Evolutionary conservation across 345 rosid genomes (phyloP), one percentile per base, ranked within the genome.

Genomic region (Punica granatum): DNA sequence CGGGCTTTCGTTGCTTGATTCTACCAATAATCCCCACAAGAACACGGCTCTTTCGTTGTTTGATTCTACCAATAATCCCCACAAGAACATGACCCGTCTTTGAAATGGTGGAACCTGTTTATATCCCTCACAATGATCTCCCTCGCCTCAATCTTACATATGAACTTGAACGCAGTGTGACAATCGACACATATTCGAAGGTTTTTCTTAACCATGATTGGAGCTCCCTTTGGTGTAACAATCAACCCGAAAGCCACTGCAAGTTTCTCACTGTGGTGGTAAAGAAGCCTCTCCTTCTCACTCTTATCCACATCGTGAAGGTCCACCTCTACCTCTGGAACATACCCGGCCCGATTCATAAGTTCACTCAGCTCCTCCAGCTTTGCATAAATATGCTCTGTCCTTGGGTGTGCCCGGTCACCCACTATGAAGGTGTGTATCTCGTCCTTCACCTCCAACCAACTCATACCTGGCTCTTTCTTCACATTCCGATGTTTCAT

Each of bases 161-260:
- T 78, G 72, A 81, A 79, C 63, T 86, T 83, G 67, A 84, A 58
- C 14, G 75, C 83, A 54, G 75, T 74, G 60, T 82, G 87, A 70
- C 89, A 84, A 65, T 86, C 80, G n/a, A 86, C 69, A 67, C 86
- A 86, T 67, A 86, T 74, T 69, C 89, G 70, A 37, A 82, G 87
- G 77, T 86, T 86, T 83, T 86, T 86, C 68, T 84, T 86, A 71
- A 86, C 84, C 70, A 85, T 73, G 34, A 86, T 81, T 48, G 87
- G 81, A 70, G 87, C 66, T 59, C 83, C 87, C 0, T 81, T 71
- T 4, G 86, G 83, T 35, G 87, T 84, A 31, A 83, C 84, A 60
- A 84, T 86, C 77, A 86, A 72, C 32, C 83, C 92, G 61, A 86
- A 86, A 60, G 89, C 89, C 69, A 86, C 83, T 0, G 89, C 92